Evolutionary conservation across 352 stramenopile species (phyloP).

Genomic region (Globisporangium nagaii): DNA sequence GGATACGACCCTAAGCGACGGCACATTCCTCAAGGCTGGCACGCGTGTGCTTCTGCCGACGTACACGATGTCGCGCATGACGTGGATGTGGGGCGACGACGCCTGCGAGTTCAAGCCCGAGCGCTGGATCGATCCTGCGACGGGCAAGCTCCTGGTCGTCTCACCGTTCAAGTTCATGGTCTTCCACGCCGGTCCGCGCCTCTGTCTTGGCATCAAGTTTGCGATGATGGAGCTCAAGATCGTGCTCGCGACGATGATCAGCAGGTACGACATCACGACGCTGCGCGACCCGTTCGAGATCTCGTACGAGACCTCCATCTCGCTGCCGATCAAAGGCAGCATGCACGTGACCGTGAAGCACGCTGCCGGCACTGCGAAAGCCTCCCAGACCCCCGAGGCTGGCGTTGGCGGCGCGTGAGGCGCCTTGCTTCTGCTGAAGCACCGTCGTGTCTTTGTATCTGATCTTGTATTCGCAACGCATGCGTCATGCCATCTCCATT

Average conservation of each 20-base stretch:
- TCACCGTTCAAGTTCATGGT: constrained; percentile 64
- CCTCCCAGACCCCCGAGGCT: not conserved
- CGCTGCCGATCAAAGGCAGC: constrained; percentile 33
- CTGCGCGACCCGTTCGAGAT: constrained; percentile 25
- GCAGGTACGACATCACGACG: constrained; percentile 24
- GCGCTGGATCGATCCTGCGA: constrained; percentile 49
- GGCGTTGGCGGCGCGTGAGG: constrained; percentile 15
- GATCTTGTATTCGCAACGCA: too few species aligned
- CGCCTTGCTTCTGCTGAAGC: too few species aligned
- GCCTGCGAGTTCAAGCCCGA: constrained; percentile 59
- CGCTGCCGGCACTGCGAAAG: not conserved
- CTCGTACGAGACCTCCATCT: constrained; percentile 32
- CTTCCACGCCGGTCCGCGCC: constrained; percentile 59
- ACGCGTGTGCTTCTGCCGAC: constrained; percentile 45
- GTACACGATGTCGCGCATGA: constrained; percentile 52
- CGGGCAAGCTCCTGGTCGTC: constrained; percentile 24
- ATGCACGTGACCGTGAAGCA: constrained; percentile 19
- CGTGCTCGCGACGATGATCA: constrained; percentile 32
- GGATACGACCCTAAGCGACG: constrained; percentile 57
- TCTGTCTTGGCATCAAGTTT: constrained; percentile 54
- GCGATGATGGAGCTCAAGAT: constrained; percentile 65
- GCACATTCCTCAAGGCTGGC: constrained; percentile 45
- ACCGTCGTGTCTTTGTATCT: too few species aligned
- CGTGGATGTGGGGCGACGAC: constrained; percentile 57
- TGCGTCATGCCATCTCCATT: too few species aligned